A percentile compares a stretch with the other conserved stretches of the same genome.
Evolutionary conservation across 2,329 filamentous ascomycete genomes (phyloP).

Genomic region (Catunica adiposa): DNA sequence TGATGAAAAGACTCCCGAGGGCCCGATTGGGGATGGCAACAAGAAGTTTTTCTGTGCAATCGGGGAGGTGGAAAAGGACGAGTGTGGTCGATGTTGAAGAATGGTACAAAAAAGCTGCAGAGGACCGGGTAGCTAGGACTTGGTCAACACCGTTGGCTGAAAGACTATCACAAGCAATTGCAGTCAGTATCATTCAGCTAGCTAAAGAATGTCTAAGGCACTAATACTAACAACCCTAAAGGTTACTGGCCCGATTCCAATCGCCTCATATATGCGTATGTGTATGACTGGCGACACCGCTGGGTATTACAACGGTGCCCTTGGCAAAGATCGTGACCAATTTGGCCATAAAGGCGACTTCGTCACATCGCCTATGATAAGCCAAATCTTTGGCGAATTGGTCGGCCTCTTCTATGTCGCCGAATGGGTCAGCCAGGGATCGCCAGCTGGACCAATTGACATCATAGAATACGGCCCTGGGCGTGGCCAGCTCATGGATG

Average conservation of each 20-base stretch:
- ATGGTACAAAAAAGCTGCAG: not conserved
- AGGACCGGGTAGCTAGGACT: constrained; percentile 22
- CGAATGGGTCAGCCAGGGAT: constrained; percentile 89
- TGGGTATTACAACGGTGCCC: constrained; percentile 78
- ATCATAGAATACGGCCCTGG: constrained; percentile 90
- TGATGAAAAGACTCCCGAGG: too few species aligned
- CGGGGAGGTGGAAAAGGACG: too few species aligned
- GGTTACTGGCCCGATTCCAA: constrained; percentile 73
- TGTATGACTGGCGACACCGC: constrained; percentile 80
- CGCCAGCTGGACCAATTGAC: constrained; percentile 56
- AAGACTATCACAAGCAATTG: constrained; percentile 71
- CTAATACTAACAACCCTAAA: too few species aligned
- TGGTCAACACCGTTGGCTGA: constrained; percentile 92
- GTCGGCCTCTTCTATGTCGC: constrained; percentile 88
- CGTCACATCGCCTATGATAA: constrained; percentile 93
- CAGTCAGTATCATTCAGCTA: constrained; percentile 33
- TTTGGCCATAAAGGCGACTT: constrained; percentile 94
- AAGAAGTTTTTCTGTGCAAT: too few species aligned
- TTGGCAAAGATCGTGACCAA: constrained; percentile 55
- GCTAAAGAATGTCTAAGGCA: not conserved
- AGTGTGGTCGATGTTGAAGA: too few species aligned
- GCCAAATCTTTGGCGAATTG: constrained; percentile 89
- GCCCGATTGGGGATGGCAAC: too few species aligned
- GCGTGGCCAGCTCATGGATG: constrained; percentile 89
- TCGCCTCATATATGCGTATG: constrained; percentile 97